Conservation (phyloP, 2,329 filamentous ascomycete species). For the Pseudogymnoascus sp. region DNA sequence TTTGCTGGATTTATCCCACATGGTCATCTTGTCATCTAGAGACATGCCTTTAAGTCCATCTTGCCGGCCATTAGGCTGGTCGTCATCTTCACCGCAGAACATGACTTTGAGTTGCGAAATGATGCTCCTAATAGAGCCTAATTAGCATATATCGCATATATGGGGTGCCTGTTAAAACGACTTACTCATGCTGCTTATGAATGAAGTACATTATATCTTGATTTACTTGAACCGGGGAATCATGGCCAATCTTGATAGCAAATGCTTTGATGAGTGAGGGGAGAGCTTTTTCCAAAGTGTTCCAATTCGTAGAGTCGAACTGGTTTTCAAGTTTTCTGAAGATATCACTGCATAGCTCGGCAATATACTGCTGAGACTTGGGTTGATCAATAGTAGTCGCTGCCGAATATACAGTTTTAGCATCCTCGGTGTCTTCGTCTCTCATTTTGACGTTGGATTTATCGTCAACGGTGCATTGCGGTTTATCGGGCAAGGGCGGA, state of each 20-base stretch:
- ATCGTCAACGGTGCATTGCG: neutral
- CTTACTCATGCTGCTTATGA: conserved; percentile 11
- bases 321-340: conserved; percentile 1
- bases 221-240: conserved; percentile 4
- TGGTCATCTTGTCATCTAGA: conserved; percentile 13
- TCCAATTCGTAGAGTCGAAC: conserved; percentile 7
- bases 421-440: neutral
- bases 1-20: conserved; percentile 12
- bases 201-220: conserved; percentile 12
- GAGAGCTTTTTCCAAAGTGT: neutral
- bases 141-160: neutral
- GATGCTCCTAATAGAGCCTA: neutral
- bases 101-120: neutral
- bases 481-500: neutral
- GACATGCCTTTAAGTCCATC: conserved; percentile 9
- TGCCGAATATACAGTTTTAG: neutral
- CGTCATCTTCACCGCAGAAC: conserved; percentile 3
- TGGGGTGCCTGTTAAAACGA: neutral
- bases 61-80: neutral
- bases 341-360: conserved; percentile 10
- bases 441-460: neutral
- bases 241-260: conserved; percentile 12
- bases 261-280: conserved; percentile 13
- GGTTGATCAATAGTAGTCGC: neutral
- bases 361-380: conserved; percentile 9